Base-by-base conservation (phyloP, 768 basidiomycete genomes). In the Hericium alpestre region DNA sequence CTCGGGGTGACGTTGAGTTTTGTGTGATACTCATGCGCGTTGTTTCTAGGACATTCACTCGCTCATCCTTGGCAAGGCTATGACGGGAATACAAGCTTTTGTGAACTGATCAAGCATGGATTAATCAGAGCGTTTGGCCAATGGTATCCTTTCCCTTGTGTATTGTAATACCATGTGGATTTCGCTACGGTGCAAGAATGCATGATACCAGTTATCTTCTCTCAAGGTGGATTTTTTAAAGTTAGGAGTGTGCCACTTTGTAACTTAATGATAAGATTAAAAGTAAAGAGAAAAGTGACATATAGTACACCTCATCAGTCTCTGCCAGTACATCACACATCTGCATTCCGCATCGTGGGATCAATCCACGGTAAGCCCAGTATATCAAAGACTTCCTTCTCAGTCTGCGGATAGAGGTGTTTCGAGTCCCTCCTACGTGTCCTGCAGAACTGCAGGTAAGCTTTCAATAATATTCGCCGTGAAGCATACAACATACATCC, bases 21-120 rank as follows among this genome's bases (percentile, higher is more conserved):
- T 32, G 32, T 25, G 22, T 39, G 20, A 15, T 38, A 18, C 59
- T 53, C 58, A 56, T 56, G 65, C 52, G 58, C 57, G 5, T 25
- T 53, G 58, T 20, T 58, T 59, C 4, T 61, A 92, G 85, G 90
- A 93, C 62, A 89, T 93, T 47, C 90, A 91, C 64, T 77, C 90
- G n/a, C 86, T 95, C 58, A 91, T 97, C 54, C 74, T 99, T 40
- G 95, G 95, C 54, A 94, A 90, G 66, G 90, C 93, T 1, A 84
- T 97, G 66, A 97, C 95, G 1, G 92, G 83, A 13, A 80, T 93
- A 46, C 82, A 82, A 43, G 95, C 95, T 1, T 98, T 97, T 66
- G 79, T 80, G n/a, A 46, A 46, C 43, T 46, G 16, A 43, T 20
- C 16, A 20, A 46, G 1, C 18, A 46, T 5, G 9, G 43, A 1